Evolutionary conservation across 2,329 filamentous ascomycete genomes (phyloP).

Genomic region (Gliomastix tumulicola): DNA sequence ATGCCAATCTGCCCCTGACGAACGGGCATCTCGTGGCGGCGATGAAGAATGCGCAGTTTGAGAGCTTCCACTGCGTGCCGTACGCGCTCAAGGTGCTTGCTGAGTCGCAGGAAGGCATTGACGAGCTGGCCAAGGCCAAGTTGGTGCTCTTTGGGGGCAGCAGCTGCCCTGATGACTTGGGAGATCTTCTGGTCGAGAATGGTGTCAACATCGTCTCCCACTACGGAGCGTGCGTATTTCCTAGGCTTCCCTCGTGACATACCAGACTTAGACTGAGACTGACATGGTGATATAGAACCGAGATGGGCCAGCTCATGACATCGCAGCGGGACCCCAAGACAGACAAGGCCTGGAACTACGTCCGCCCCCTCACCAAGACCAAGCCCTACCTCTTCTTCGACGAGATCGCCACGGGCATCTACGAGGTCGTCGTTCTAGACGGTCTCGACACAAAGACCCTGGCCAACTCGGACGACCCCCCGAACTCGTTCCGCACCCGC

Average conservation of each 20-base stretch:
- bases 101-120: constrained; percentile 48
- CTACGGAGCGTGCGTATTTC: constrained; percentile 40
- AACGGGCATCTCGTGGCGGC: constrained; percentile 33
- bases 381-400: constrained; percentile 16
- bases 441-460: constrained; percentile 27
- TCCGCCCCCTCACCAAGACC: constrained; percentile 29
- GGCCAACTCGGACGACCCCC: constrained; percentile 25
- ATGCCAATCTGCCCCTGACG: constrained; percentile 47
- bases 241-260: too few relatives aligned
- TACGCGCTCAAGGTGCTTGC: constrained; percentile 58
- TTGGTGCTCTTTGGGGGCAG: constrained; percentile 52
- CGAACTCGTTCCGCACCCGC: constrained; percentile 33
- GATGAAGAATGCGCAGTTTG: constrained; percentile 24
- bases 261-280: background rate
- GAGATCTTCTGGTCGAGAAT: constrained; percentile 40
- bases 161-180: constrained; percentile 51
- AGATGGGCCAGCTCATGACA: constrained; percentile 56
- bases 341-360: constrained; percentile 55
- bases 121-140: constrained; percentile 34
- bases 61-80: constrained; percentile 55
- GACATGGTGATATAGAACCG: constrained; percentile 32
- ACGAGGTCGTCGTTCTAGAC: constrained; percentile 26
- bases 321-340: constrained; percentile 40
- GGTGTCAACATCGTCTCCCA: constrained; percentile 49
- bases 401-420: constrained; percentile 19